Percentiles rank a stretch among this genome's conserved stretches.
These are phyloP conservation scores for Xylariaceae sp. DNA, from an alignment of 2,329 filamentous ascomycete species.

Conservation along the genomic window DNA sequence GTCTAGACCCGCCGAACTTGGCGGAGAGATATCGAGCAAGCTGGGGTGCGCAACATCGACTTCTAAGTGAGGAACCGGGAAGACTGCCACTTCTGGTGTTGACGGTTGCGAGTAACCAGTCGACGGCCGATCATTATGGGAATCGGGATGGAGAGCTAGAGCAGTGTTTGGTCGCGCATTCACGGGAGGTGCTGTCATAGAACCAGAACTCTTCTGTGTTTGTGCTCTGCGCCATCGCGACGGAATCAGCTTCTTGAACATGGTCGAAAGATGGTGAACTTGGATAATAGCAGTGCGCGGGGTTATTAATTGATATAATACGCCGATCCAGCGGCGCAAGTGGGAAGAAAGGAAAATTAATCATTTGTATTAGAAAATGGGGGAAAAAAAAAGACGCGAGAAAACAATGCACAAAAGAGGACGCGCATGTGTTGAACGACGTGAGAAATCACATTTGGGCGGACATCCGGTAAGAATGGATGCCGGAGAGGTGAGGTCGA, in stretches of 20 bases:
- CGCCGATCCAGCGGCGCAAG: background rate
- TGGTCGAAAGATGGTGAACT: background rate
- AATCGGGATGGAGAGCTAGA: conserved; percentile 30
- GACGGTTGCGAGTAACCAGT: conserved; percentile 58
- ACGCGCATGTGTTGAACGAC: too few relatives aligned
- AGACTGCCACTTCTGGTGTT: conserved; percentile 33
- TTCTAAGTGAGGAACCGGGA: conserved; percentile 30
- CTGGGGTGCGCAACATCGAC: conserved; percentile 21
- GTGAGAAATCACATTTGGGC: too few relatives aligned
- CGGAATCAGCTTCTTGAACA: conserved; percentile 26
- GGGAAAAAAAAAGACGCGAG: background rate
- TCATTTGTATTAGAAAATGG: background rate
- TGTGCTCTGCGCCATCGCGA: conserved; percentile 19
- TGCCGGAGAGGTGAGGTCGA: too few relatives aligned
- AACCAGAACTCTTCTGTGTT: conserved; percentile 28
- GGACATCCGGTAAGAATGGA: too few relatives aligned
- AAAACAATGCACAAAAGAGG: too few relatives aligned
- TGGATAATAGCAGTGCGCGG: conserved; percentile 2
- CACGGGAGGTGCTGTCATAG: conserved; percentile 27
- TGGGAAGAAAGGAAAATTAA: background rate
- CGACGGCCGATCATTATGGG: conserved; percentile 40
- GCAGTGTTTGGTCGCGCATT: conserved; percentile 35
- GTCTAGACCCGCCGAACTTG: conserved; percentile 50
- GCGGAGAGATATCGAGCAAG: conserved; percentile 47
- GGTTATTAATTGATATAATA: background rate